Evolutionary conservation across 129 eudicot genomes (phyloP), one percentile per base, ranked within the genome.

Genomic region (Silybum marianum): DNA sequence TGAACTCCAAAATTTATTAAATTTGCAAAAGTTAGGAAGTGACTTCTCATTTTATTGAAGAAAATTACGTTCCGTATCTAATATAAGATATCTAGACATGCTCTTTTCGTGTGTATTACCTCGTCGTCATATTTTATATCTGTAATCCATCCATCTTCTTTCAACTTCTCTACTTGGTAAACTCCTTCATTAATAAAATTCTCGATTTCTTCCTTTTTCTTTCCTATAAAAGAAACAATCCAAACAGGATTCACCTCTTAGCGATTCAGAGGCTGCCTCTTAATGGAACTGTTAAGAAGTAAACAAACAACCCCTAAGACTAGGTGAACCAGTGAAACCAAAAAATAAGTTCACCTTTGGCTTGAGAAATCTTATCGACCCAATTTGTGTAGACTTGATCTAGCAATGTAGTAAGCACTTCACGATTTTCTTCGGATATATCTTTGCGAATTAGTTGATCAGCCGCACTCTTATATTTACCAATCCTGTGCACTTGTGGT

Each of bases 111-210:
- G 6, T 6, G 40, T 36, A 46, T 89, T 89, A 92, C 98, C 94
- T 95, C 97, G 78, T 95, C 99, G 28, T 95, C 99, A 66, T 95
- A 95, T 81, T 90, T 92, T 65, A 95, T 88, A 91, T 92, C 93
- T 30, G 99, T 92, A 71, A 95, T 90, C 94, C 96, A 95, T 48
- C 99, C 94, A 30, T 81, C 94, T 84, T 92, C 97, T 86, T 92
- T 92, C 76, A 95, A 89, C 84, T 81, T 92, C 48, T 89, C 92
- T 74, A 95, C 75, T 81, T 92, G 79, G 81, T 86, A 95, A 70
- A 95, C 93, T 74, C 99, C 99, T 82, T 95, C 97, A 81, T 91
- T 87, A 9, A 95, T 77, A 80, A 95, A 95, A 79, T 77, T 89
- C 74, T 92, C 99, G 69, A 95, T 84, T 22, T 92, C 99, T 86